These are phyloP conservation scores for Nothophaeocryptopus gaeumannii DNA, from an alignment of 2,329 filamentous ascomycete genomes.

Conservation along the genomic window DNA sequence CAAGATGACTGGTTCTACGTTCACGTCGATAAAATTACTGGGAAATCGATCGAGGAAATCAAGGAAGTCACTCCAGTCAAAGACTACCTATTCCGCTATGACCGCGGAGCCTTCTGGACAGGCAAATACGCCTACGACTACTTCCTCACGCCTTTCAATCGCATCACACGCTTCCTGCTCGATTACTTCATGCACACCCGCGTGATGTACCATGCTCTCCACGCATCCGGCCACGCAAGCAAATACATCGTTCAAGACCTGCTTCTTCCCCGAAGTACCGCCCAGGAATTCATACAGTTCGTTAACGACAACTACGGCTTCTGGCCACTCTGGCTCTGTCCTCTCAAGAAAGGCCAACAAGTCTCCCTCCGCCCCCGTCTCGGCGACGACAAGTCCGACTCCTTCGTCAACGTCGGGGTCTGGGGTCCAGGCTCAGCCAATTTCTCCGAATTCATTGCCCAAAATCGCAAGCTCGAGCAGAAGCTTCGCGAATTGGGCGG, in stretches of 20 bases:
- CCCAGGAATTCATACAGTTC: conserved; percentile 54
- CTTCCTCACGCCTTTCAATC: conserved; percentile 59
- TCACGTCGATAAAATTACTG: conserved; percentile 51
- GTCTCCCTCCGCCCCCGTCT: conserved; percentile 19
- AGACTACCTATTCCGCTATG: conserved; percentile 61
- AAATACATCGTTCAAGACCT: conserved; percentile 63
- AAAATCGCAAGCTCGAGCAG: conserved; percentile 69
- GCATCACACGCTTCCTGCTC: conserved; percentile 56
- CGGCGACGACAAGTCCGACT: conserved; percentile 11
- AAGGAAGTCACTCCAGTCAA: conserved; percentile 41
- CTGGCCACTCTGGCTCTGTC: conserved; percentile 61
- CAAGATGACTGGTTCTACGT: conserved; percentile 73
- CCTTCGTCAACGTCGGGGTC: conserved; percentile 59
- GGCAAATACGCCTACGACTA: conserved; percentile 60
- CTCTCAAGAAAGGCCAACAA: conserved; percentile 35
- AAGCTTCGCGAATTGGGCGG: conserved; percentile 68
- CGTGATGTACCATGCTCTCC: conserved; percentile 61
- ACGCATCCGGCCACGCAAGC: conserved; percentile 53
- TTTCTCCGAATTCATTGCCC: conserved; percentile 57
- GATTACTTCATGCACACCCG: conserved; percentile 62
- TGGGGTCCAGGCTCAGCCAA: conserved; percentile 72
- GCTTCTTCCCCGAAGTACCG: conserved; percentile 54
- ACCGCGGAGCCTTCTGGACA: conserved; percentile 65
- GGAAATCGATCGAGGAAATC: conserved; percentile 1
- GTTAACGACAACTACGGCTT: conserved; percentile 48